Evolutionary conservation across 179 eudicot genomes (phyloP).

Genomic region (Beta macrorhiza): DNA sequence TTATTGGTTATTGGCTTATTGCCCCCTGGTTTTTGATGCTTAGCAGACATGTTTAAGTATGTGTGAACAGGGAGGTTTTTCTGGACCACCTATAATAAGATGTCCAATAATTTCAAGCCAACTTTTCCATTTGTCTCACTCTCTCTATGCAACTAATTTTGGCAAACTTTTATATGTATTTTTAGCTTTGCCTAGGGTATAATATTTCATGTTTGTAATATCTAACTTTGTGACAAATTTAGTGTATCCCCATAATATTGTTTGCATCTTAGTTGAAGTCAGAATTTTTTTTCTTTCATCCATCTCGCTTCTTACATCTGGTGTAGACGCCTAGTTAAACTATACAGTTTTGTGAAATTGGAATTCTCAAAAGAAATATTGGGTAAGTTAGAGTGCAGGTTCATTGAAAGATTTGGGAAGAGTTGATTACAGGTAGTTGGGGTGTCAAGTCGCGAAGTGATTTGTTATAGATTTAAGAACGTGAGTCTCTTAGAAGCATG

Average conservation of each 20-base stretch:
- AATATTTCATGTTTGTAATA: background rate
- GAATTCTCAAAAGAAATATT: background rate
- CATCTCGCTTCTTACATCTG: no score
- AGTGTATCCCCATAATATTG: background rate
- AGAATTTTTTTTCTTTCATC: no score
- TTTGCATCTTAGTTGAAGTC: background rate
- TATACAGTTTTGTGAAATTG: no score
- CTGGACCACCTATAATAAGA: conserved; percentile 25
- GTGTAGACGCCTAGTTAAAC: no score
- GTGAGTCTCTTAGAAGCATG: background rate
- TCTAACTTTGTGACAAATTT: background rate
- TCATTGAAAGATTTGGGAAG: background rate
- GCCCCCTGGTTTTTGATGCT: conserved; percentile 13
- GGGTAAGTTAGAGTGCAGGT: background rate
- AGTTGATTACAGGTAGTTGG: background rate
- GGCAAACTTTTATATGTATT: background rate
- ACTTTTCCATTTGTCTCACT: conserved; percentile 2
- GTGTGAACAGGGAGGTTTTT: background rate
- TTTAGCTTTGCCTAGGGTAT: background rate
- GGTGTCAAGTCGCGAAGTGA: background rate
- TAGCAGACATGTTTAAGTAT: conserved; percentile 14
- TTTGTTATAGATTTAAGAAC: background rate
- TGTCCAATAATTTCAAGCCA: conserved; percentile 15
- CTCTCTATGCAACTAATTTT: conserved; percentile 2
- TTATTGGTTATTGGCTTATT: no score